Evolutionary conservation across 1,284 basidiomycete genomes (phyloP), one percentile per base, ranked within the genome.

Genomic region (Mycena sp.): DNA sequence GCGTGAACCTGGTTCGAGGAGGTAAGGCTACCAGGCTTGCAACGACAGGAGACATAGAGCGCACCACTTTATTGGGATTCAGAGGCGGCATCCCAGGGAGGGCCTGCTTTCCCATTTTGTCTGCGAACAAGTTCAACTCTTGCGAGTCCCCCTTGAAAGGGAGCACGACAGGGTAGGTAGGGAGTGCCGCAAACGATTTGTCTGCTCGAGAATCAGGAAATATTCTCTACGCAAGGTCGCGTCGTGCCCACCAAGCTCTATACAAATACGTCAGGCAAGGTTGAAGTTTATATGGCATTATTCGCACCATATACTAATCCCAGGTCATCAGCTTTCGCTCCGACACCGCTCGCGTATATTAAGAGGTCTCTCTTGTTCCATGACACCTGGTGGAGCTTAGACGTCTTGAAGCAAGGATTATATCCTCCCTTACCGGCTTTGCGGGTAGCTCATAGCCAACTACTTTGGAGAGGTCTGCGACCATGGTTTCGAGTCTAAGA

Each of bases 361-460:
- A 91, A 75, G 25, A 91, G 74, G 73, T 92, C 90, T 41, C 89
- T 82, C 74, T 87, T 86, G 74, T 88, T 90, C 90, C 90, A 92
- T 3, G 83, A 74, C 25, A 90, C 89, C 89, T 91, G 66, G 6
- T 23, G 12, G 16, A 29, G 17, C 11, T 11, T 35, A 19, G 23
- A 49, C 17, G 41, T 29, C 3, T 23, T 17, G 40, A 41, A 14
- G 28, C 1, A 19, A 16, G 45, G 19, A 28, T 12, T 10, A 58
- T 32, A 11, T 21, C 19, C 14, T 9, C 11, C 69, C 82, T 49
- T 67, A 87, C 86, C 19, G 83, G 81, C 43, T 78, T 79, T 58
- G 82, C 77, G 16, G 80, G 77, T 17, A 78, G 75, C 46, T 80
- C 73, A 61, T 78, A 76, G 29, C 85, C 85, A 62, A 87, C 79